Conservation (phyloP, 2,329 filamentous ascomycete species). For the Trichophyton mentagrophytes region DNA sequence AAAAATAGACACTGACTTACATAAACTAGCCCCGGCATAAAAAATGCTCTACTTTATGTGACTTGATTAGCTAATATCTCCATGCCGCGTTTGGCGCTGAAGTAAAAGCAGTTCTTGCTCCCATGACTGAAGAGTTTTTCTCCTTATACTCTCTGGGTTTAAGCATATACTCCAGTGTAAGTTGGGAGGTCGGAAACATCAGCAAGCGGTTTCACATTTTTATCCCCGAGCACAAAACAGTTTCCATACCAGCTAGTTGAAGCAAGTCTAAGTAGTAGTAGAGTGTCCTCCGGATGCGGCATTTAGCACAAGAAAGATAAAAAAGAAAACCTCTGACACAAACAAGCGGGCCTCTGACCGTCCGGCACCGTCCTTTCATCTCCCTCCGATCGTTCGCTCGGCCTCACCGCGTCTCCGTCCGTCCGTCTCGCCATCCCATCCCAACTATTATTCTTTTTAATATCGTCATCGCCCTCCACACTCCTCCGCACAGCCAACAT, state of each 20-base stretch:
- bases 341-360: neutral
- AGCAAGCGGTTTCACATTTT: too few species aligned
- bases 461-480: neutral
- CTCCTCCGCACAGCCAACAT: too few species aligned
- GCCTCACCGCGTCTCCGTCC: neutral
- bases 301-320: neutral
- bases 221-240: too few species aligned
- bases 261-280: too few species aligned
- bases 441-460: too few species aligned
- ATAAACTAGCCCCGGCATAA: neutral
- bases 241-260: too few species aligned
- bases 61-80: neutral
- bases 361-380: neutral
- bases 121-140: too few species aligned
- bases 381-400: neutral
- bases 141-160: too few species aligned
- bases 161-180: too few species aligned
- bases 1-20: neutral
- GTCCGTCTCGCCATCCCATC: neutral
- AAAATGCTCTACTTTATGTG: neutral
- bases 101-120: too few species aligned
- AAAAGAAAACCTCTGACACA: neutral
- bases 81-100: slow-evolving; percentile 4
- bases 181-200: too few species aligned
- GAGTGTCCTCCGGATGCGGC: neutral